phyloP scores from a whole-genome alignment of 805 yeast species.

The Zygoascus ofunaensis region DNA sequence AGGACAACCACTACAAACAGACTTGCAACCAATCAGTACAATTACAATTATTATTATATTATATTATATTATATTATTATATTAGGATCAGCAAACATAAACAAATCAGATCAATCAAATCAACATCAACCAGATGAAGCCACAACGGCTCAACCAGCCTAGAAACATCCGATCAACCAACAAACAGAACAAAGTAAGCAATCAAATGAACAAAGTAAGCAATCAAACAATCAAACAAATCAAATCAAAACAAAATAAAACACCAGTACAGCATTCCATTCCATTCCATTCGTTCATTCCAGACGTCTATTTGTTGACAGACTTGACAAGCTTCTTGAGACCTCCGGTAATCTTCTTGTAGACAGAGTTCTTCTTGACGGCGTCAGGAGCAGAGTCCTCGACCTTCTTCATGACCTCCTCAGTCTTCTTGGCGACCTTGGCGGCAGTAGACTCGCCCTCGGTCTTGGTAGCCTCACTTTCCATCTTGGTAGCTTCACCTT shows the following conservation, averaged over 20 bases:
- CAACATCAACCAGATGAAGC: too few relatives aligned
- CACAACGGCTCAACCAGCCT: too few relatives aligned
- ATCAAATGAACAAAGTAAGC: too few relatives aligned
- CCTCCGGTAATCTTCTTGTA: slow-evolving; percentile 19
- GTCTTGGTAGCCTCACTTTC: slow-evolving; percentile 11
- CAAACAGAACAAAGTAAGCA: too few relatives aligned
- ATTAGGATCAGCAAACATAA: too few relatives aligned
- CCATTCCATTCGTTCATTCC: too few relatives aligned
- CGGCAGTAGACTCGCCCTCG: slow-evolving; percentile 1
- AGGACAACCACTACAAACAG: too few relatives aligned
- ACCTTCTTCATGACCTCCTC: slow-evolving; percentile 13
- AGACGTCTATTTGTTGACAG: slow-evolving; percentile 19
- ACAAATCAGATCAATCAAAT: too few relatives aligned
- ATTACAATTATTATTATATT: too few relatives aligned
- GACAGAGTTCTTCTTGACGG: slow-evolving; percentile 20
- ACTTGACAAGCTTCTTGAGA: slow-evolving; percentile 26
- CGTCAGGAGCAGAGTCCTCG: slow-evolving; percentile 17
- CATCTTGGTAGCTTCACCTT: slow-evolving; percentile 11
- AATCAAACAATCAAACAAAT: slow-evolving; percentile 1
- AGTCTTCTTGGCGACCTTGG: slow-evolving; percentile 8
- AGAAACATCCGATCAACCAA: too few relatives aligned
- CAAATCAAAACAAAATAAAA: slow-evolving; percentile 4
- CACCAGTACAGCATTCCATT: neutral
- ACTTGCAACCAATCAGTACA: too few relatives aligned
- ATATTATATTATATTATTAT: too few relatives aligned